These are phyloP conservation scores for Solanum appendiculatum DNA, from an alignment of 257 asterid genomes.

Conservation along the genomic window DNA sequence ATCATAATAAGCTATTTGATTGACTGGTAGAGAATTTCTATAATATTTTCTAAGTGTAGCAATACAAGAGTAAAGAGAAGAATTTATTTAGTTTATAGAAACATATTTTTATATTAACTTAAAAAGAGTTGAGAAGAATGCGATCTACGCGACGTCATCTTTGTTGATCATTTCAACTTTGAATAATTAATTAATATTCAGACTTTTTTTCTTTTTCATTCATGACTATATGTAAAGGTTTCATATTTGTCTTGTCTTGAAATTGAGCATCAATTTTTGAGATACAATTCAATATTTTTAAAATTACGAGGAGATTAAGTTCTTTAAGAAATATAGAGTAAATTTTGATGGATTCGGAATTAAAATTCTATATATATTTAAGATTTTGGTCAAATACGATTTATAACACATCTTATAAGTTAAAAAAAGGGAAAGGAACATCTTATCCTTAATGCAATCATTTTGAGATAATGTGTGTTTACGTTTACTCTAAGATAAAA, in stretches of 20 bases:
- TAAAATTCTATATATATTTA: background rate
- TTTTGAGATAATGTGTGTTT: background rate
- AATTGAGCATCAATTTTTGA: background rate
- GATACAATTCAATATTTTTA: background rate
- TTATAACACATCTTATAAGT: background rate
- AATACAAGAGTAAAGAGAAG: background rate
- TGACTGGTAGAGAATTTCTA: background rate
- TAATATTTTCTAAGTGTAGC: background rate
- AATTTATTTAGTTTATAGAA: background rate
- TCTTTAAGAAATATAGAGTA: background rate
- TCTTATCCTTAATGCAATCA: background rate
- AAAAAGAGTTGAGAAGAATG: background rate
- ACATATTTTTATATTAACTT: no score
- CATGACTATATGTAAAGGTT: no score
- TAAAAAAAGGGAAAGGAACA: background rate
- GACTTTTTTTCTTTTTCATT: no score
- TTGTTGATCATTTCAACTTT: background rate
- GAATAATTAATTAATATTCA: no score
- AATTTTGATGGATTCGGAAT: background rate
- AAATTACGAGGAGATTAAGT: background rate
- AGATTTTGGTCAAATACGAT: background rate
- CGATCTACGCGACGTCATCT: fast-evolving
- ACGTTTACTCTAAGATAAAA: background rate
- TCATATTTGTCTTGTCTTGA: no score
- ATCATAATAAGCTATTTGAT: background rate